phyloP scores from a whole-genome alignment of 148 eudicot genomes.

The Rhododendron molle region DNA sequence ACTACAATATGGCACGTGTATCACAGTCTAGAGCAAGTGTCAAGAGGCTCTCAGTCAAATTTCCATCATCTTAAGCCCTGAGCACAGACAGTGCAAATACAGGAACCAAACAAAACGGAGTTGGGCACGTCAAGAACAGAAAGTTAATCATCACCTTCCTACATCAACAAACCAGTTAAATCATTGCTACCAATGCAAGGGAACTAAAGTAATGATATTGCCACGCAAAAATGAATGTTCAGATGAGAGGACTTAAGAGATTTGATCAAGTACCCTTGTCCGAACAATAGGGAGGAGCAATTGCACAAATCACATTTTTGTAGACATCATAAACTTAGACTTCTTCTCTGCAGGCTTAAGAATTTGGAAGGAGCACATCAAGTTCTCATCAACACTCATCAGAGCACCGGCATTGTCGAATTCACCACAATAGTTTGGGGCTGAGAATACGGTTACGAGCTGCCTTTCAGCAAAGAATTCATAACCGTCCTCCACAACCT shows the following conservation, averaged over 20 bases:
- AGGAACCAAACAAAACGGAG: no score
- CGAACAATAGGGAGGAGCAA: background rate
- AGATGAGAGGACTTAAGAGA: background rate
- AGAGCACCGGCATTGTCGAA: no score
- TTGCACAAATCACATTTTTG: no score
- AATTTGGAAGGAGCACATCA: no score
- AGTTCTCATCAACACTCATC: no score
- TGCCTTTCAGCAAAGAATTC: constrained; percentile 26
- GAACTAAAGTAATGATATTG: background rate
- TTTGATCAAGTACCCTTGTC: background rate
- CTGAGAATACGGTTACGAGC: no score
- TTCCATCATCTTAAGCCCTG: background rate
- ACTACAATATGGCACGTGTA: background rate
- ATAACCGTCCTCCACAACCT: constrained; percentile 28
- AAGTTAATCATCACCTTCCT: no score
- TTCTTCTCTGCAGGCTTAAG: no score
- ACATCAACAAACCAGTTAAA: background rate
- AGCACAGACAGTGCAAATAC: background rate
- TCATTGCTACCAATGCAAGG: background rate
- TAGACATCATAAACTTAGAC: no score
- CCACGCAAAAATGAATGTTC: background rate
- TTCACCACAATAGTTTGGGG: no score
- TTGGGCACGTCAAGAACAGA: no score
- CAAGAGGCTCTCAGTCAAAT: background rate
- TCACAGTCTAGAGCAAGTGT: background rate